Evolutionary conservation across 108 stramenopile genomes (phyloP), one percentile per base, ranked within the genome.

Genomic region (Stephanodiscus triporus): DNA sequence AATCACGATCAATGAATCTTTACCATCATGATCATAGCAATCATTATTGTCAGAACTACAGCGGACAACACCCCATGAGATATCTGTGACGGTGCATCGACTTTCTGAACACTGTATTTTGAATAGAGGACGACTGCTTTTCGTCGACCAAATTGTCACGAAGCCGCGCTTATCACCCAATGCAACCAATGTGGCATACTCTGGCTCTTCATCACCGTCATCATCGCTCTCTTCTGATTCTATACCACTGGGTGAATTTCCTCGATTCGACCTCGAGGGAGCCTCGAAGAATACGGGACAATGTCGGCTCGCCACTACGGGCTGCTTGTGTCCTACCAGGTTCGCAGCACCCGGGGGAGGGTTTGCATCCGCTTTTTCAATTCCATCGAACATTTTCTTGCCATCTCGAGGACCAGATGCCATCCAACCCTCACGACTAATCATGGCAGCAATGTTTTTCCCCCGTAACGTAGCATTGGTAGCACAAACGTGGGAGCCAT

Each of bases 241-340:
- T 30, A 7, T 37, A 68, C 45, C 40, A 24, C 68, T 56, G n/a
- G 36, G 47, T 36, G 57, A 49, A 30, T 16, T 45, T 17, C 63
- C 40, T 61, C 17, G 70, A 58, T 23, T 55, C 19, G 63, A 30
- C 34, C 22, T 58, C 37, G 69, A 77, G 4, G 76, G 81, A 19
- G 56, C 83, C 9, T 71, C 60, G 40, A 95, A 74, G 65, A 92
- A 77, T 17, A 89, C 70, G 6, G 94, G 87, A 61, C 90, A 92
- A 71, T 95, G 94, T 53, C 91, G 82, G 72, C 87, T 87, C 2
- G 68, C 86, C 22, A 95, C 94, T 6, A 95, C 91, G 16, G 94
- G 91, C 65, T 91, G 91, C 62, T 95, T 95, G 77, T 95, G 94
- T 40, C 94, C 94, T n/a, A 95, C 94, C 26, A 95, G 73, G 66